A percentile compares a stretch with the other conserved stretches of the same genome.
phyloP scores from a whole-genome alignment of 140 eudicot species.

The Flaveria floridana region DNA sequence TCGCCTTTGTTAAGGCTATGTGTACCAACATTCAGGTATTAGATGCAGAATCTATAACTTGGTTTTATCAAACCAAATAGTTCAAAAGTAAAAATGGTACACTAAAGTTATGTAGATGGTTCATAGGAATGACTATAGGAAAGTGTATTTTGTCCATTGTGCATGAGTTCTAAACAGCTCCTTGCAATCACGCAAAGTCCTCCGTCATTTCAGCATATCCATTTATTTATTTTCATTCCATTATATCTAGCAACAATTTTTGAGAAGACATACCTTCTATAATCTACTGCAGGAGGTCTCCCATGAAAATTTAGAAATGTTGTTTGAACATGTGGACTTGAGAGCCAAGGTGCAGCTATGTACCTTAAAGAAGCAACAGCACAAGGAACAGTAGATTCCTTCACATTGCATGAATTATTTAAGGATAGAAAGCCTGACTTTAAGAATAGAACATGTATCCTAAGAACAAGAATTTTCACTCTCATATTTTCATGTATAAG shows the following conservation, averaged over 20 bases:
- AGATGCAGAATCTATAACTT: background rate
- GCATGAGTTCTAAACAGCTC: background rate
- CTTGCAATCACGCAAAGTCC: background rate
- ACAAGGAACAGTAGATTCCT: background rate
- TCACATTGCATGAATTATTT: constrained; percentile 2
- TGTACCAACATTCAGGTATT: background rate
- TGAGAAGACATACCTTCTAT: constrained; percentile 57
- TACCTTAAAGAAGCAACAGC: constrained; percentile 47
- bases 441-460: background rate
- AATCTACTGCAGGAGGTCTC: constrained; percentile 61
- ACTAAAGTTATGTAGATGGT: background rate
- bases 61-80: constrained; percentile 8
- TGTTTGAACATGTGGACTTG: constrained; percentile 90
- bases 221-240: constrained; percentile 6
- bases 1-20: background rate
- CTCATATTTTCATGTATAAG: background rate
- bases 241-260: background rate
- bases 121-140: too few relatives aligned
- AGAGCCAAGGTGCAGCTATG: constrained; percentile 88
- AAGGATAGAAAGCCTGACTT: constrained; percentile 11
- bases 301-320: constrained; percentile 64
- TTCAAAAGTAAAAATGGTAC: constrained; percentile 5
- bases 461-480: background rate
- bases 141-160: too few relatives aligned
- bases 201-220: background rate